Evolutionary conservation across 306 rosid genomes (phyloP), one percentile per base, ranked within the genome.

Genomic region (Prunus dulcis): DNA sequence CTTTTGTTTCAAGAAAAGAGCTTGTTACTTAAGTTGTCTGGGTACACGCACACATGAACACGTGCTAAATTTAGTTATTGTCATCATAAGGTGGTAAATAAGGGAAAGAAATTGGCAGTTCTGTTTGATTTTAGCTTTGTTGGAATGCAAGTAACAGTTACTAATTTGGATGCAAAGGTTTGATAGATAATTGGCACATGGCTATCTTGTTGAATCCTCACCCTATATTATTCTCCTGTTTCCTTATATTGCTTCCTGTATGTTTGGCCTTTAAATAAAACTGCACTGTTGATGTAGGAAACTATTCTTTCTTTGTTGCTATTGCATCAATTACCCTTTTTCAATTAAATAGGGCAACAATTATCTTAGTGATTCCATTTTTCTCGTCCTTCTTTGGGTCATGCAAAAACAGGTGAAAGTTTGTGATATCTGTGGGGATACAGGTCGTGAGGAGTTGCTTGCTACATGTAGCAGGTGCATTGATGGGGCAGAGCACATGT

Each of bases 401-500:
- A 65, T 50, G 32, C 61, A 72, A 76, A 50, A 69, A 18, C 84
- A 87, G 86, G 53, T 55, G 50, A 82, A 28, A 66, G 77, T 77
- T 55, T 87, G 88, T 64, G 86, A 79, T 77, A 79, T 73, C 5
- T 79, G 88, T 45, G 86, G 88, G 57, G 81, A 50, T 66, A n/a
- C 12, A 19, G 84, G 84, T 2, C 46, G n/a, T 9, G 60, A 73
- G 55, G 12, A 62, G 11, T 23, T 6, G 0, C 88, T 81, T 49
- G 75, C 77, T 69, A 9, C 34, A 52, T 84, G 84, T 69, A 22
- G 78, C 53, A 79, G 74, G 64, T 87, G 88, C 53, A 20, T 2
- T 5, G 83, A 81, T 20, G 90, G 88, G 7, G 88, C 84, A 20
- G 79, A 79, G 58, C 88, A 84, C 79, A 81, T 27, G 86, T 84